These are phyloP conservation scores for Coemansia sp. DNA, from an alignment of 192 early-diverging fungal species.

Conservation along the genomic window DNA sequence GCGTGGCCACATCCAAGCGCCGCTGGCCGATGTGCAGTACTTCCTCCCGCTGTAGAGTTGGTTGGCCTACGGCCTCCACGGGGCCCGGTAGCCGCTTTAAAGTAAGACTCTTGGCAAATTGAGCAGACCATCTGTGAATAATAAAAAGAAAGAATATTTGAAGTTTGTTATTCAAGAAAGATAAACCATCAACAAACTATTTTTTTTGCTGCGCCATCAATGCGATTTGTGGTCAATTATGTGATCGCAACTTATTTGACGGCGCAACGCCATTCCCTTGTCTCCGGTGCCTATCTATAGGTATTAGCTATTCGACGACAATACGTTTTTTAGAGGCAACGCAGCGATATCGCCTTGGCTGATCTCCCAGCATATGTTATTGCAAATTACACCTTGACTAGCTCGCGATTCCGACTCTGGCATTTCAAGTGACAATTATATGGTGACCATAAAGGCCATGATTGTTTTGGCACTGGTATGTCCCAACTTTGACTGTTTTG, in stretches of 20 bases:
- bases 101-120: neutral
- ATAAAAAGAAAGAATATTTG: neutral
- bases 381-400: neutral
- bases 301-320: too few relatives aligned
- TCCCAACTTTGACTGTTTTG: too few relatives aligned
- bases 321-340: neutral
- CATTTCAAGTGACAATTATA: neutral
- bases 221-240: too few relatives aligned
- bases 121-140: neutral
- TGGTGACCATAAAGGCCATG: neutral
- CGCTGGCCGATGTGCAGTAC: neutral
- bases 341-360: neutral
- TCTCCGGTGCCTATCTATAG: too few relatives aligned
- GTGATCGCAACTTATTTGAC: too few relatives aligned
- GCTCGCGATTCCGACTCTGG: neutral
- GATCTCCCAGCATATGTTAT: neutral
- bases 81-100: neutral
- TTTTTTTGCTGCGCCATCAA: too few relatives aligned
- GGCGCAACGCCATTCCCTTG: too few relatives aligned
- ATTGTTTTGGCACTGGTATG: neutral
- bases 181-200: too few relatives aligned
- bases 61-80: neutral
- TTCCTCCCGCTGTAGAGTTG: neutral
- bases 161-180: too few relatives aligned
- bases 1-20: neutral